These are phyloP conservation scores for Debaryomyces sp. DNA, from an alignment of 1,139 yeast genomes.

Conservation along the genomic window DNA sequence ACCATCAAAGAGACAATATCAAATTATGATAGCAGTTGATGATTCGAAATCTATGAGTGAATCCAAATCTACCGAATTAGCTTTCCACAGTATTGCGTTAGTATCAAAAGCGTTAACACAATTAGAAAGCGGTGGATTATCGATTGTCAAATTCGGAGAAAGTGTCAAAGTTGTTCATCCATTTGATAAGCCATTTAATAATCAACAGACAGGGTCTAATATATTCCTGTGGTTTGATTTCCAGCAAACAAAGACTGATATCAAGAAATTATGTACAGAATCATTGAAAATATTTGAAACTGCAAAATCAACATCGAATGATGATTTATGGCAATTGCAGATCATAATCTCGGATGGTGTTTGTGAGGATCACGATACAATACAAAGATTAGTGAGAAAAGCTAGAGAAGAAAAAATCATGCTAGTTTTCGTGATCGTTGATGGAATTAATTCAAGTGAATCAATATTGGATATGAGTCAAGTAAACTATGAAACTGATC, in stretches of 20 bases:
- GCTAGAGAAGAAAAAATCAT: slow-evolving; percentile 93
- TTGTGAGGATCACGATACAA: slow-evolving; percentile 88
- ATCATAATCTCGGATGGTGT: slow-evolving; percentile 95
- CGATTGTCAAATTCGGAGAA: slow-evolving; percentile 91
- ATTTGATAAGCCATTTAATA: slow-evolving; percentile 78
- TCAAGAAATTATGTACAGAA: slow-evolving; percentile 67
- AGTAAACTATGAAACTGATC: slow-evolving; percentile 72
- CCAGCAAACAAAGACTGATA: slow-evolving; percentile 86
- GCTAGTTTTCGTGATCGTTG: slow-evolving; percentile 94
- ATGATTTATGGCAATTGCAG: slow-evolving; percentile 90
- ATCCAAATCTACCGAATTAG: slow-evolving; percentile 84
- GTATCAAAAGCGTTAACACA: slow-evolving; percentile 94
- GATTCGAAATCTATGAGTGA: slow-evolving; percentile 98
- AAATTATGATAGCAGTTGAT: slow-evolving; percentile 96
- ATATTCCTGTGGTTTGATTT: slow-evolving; percentile 90
- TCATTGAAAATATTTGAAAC: slow-evolving; percentile 77
- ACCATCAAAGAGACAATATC: slow-evolving; percentile 96
- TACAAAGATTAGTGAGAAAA: slow-evolving; percentile 80
- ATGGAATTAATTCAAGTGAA: slow-evolving; percentile 81
- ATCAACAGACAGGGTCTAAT: slow-evolving; percentile 78
- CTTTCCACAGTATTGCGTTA: slow-evolving; percentile 91
- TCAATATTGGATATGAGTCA: slow-evolving; percentile 95
- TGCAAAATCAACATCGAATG: slow-evolving; percentile 57
- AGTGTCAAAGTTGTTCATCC: slow-evolving; percentile 84
- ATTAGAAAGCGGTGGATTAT: slow-evolving; percentile 90